A percentile compares a stretch with the other conserved stretches of the same genome.
These are phyloP conservation scores for Phytopythium litorale DNA, from an alignment of 352 stramenopile genomes.

Conservation along the genomic window DNA sequence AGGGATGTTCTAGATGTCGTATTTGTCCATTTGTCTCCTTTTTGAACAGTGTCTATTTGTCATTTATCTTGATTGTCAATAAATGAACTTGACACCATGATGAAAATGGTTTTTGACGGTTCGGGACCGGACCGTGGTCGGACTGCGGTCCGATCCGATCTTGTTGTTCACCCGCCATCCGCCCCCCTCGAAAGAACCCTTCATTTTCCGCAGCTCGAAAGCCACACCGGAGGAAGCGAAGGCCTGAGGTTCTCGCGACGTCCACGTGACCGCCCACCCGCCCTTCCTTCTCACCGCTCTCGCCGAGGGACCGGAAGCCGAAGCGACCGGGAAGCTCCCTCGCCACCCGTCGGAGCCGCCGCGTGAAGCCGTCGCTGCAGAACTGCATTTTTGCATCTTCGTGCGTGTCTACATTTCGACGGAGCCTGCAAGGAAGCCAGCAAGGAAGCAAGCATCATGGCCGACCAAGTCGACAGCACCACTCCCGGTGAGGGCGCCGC, in stretches of 20 bases:
- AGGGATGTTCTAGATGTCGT: no score
- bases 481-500: conserved; percentile 27
- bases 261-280: not conserved
- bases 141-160: not conserved
- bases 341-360: not conserved
- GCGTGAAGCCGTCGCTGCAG: conserved; percentile 7
- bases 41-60: no score
- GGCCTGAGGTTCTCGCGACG: not conserved
- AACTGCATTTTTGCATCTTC: conserved; percentile 32
- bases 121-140: not conserved
- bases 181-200: not conserved
- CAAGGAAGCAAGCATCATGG: conserved; percentile 29
- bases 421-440: not conserved
- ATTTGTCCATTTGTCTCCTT: no score
- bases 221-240: not conserved
- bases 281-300: not conserved
- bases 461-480: conserved; percentile 60
- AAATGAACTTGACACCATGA: no score
- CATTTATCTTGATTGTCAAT: no score
- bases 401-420: conserved; percentile 42
- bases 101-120: no score
- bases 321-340: conserved; percentile 3
- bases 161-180: not conserved
- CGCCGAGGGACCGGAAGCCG: not conserved
- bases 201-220: conserved; percentile 5